Conservation (phyloP, 2,329 filamentous ascomycete species). For the Fusarium brachygibbosum region DNA sequence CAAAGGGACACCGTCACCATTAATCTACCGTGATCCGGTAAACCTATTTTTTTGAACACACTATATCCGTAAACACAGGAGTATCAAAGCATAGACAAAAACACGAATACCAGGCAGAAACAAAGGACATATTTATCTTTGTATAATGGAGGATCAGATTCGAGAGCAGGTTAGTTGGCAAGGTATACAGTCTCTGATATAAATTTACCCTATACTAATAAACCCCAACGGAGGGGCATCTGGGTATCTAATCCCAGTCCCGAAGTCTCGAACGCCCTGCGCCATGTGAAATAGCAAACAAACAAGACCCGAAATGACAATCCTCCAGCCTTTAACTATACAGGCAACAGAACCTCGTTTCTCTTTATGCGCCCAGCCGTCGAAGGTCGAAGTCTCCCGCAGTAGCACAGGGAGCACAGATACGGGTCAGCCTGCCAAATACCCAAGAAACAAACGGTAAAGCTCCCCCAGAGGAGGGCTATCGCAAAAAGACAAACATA, state of each 20-base stretch:
- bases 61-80: no score
- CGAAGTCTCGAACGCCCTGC: conserved; percentile 25
- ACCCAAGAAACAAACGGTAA: background rate
- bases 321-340: background rate
- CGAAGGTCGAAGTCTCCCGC: background rate
- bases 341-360: background rate
- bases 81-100: background rate
- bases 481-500: background rate
- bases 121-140: background rate
- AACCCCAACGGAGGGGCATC: background rate
- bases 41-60: no score
- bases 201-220: conserved; percentile 30
- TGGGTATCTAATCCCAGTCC: background rate
- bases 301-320: background rate
- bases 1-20: no score
- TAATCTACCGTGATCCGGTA: no score
- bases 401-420: background rate
- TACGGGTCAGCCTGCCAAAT: background rate
- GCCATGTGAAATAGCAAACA: conserved; percentile 2
- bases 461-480: background rate
- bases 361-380: background rate
- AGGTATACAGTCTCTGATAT: background rate
- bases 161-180: background rate
- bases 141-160: no score
- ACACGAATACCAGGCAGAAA: background rate